A percentile compares a stretch with the other conserved stretches of the same genome.
These are phyloP conservation scores for Erigeron canadensis DNA, from an alignment of 129 eudicot species.

Conservation along the genomic window DNA sequence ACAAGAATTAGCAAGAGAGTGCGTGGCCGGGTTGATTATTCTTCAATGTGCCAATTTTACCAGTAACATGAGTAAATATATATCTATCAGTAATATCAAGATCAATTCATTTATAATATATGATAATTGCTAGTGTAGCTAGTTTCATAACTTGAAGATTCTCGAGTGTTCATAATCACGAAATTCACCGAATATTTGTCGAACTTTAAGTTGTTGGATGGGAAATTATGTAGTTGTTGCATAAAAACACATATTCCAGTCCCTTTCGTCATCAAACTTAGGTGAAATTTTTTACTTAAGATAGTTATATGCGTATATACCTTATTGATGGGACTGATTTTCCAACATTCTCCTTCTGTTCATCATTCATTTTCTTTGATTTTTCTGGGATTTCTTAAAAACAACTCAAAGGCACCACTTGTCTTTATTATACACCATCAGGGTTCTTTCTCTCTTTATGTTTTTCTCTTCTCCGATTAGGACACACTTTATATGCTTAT, in stretches of 20 bases:
- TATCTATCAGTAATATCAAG: too few species aligned
- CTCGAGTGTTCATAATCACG: constrained; percentile 33
- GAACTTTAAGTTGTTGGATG: constrained; percentile 31
- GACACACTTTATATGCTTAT: constrained; percentile 23
- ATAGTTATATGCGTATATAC: constrained; percentile 34
- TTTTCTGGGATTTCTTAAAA: constrained; percentile 31
- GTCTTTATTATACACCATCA: constrained; percentile 28
- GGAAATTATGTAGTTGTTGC: constrained; percentile 34
- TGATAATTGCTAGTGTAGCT: background rate
- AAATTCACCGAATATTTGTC: constrained; percentile 38
- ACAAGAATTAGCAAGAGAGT: too few species aligned
- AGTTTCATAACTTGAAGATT: background rate
- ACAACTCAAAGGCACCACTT: constrained; percentile 33
- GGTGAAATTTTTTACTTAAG: constrained; percentile 29
- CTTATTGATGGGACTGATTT: constrained; percentile 38
- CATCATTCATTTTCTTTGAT: constrained; percentile 34
- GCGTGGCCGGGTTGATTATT: too few species aligned
- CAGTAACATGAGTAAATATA: too few species aligned
- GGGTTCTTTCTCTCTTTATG: constrained; percentile 13
- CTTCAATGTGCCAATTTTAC: too few species aligned
- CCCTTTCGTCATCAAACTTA: constrained; percentile 28
- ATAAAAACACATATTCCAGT: constrained; percentile 34
- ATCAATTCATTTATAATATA: background rate
- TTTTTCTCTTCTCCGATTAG: constrained; percentile 22
- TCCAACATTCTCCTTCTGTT: constrained; percentile 46